Conservation (phyloP, 73 alveolate species). For the Diophrys appendiculata region DNA sequence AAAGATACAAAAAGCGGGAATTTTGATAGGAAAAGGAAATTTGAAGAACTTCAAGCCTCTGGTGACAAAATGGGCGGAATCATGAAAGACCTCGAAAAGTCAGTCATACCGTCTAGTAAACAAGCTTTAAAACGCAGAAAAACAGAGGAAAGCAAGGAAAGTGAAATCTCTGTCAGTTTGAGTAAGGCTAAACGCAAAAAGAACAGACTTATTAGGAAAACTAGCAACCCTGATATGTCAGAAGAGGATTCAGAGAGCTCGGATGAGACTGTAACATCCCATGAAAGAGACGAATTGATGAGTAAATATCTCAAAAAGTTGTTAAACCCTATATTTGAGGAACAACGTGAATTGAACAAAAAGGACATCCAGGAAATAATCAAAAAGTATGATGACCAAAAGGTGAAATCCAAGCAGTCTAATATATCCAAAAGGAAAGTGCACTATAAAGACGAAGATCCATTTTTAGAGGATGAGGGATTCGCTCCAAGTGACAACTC, state of each 20-base stretch:
- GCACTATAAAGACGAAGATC: conserved; percentile 7
- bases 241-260: conserved; percentile 7
- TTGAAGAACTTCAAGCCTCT: too few species aligned
- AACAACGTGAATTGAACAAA: conserved; percentile 6
- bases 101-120: background rate
- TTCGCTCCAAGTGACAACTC: conserved; percentile 23
- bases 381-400: too few species aligned
- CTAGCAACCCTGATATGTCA: background rate
- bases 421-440: too few species aligned
- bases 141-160: background rate
- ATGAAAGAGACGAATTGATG: conserved; percentile 5
- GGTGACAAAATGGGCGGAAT: too few species aligned
- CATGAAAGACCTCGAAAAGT: too few species aligned
- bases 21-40: too few species aligned
- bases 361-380: conserved; percentile 3
- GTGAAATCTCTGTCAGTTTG: background rate
- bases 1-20: too few species aligned
- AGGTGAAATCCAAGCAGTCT: too few species aligned
- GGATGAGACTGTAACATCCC: background rate
- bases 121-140: background rate
- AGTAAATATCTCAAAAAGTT: background rate
- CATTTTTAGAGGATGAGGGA: conserved; percentile 28
- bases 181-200: conserved; percentile 1
- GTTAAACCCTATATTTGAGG: background rate
- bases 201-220: background rate